A percentile compares a stretch with the other conserved stretches of the same genome.
Conservation (phyloP, 2,329 filamentous ascomycete species). For the Hypomyces rosellus region DNA sequence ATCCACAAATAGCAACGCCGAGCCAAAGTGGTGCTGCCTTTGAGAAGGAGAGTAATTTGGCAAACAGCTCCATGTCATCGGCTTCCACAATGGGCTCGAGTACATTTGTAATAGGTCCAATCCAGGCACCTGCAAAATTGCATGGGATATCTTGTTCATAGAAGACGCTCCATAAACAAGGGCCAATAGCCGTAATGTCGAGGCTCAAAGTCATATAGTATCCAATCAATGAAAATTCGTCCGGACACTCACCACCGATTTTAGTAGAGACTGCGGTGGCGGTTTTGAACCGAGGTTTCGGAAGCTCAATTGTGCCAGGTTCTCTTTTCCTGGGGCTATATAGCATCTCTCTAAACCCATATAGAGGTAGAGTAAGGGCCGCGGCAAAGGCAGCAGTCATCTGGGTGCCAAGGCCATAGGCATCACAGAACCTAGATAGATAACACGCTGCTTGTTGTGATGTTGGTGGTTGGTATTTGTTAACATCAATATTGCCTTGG, state of each 20-base stretch:
- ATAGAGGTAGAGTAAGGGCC: neutral
- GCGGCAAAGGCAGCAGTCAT: neutral
- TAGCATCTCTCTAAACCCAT: no score
- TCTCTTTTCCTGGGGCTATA: no score
- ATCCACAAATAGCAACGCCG: neutral
- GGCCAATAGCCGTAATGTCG: neutral
- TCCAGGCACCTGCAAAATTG: constrained; percentile 2
- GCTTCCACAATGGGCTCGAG: neutral
- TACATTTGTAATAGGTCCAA: neutral
- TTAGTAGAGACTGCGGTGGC: neutral
- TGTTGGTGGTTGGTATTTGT: neutral
- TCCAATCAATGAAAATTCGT: neutral
- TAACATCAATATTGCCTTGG: neutral
- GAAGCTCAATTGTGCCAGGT: neutral
- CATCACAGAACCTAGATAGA: neutral
- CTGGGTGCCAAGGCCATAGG: neutral
- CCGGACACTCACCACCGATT: neutral
- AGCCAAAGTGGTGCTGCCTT: neutral
- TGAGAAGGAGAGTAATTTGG: neutral
- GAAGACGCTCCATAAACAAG: neutral
- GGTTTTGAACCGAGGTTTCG: neutral
- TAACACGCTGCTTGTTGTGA: neutral
- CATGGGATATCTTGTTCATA: neutral
- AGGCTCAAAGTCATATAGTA: neutral
- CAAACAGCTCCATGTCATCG: neutral